These are phyloP conservation scores for Protomyces macrosporus DNA, from an alignment of 1,139 yeast species.

Conservation along the genomic window DNA sequence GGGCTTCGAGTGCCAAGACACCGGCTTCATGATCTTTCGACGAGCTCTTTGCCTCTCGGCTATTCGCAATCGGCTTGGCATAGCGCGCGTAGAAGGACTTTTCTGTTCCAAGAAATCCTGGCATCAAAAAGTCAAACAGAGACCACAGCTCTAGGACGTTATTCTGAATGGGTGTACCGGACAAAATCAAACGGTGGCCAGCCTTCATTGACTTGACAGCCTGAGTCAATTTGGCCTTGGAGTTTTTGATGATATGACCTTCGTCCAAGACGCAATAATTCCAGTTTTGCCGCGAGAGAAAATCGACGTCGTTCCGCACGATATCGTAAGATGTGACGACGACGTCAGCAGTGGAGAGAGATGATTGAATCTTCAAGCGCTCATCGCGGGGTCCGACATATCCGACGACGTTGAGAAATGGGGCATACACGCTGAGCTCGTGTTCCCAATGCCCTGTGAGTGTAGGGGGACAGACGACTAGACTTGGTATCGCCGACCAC, in stretches of 20 bases:
- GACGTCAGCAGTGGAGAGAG: slow-evolving; percentile 62
- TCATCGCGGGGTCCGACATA: slow-evolving; percentile 91
- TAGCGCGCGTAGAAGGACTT: slow-evolving; percentile 90
- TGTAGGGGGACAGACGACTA: slow-evolving; percentile 93
- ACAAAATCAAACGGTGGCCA: slow-evolving; percentile 80
- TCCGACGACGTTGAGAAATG: slow-evolving; percentile 72
- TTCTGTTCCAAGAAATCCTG: slow-evolving; percentile 95
- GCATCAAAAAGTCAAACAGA: slow-evolving; percentile 94
- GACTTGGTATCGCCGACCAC: slow-evolving; percentile 68
- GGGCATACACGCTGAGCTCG: slow-evolving; percentile 84
- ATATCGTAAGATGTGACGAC: slow-evolving; percentile 95
- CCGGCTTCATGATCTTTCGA: slow-evolving; percentile 97
- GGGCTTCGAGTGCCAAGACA: slow-evolving; percentile 87
- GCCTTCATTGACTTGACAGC: slow-evolving; percentile 79
- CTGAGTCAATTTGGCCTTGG: slow-evolving; percentile 79
- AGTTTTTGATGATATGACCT: slow-evolving; percentile 94
- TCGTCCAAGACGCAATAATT: slow-evolving; percentile 96
- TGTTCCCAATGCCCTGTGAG: slow-evolving; percentile 99
- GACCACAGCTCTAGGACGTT: slow-evolving; percentile 97
- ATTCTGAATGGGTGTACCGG: slow-evolving; percentile 98
- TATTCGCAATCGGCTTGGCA: slow-evolving; percentile 95
- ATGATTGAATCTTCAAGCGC: slow-evolving; percentile 53
- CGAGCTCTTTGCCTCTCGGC: slow-evolving; percentile 83
- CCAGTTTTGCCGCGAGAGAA: slow-evolving; percentile 58
- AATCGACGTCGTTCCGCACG: slow-evolving; percentile 80